Conservation (phyloP, 2,329 filamentous ascomycete species). For the Daldinia sp. region DNA sequence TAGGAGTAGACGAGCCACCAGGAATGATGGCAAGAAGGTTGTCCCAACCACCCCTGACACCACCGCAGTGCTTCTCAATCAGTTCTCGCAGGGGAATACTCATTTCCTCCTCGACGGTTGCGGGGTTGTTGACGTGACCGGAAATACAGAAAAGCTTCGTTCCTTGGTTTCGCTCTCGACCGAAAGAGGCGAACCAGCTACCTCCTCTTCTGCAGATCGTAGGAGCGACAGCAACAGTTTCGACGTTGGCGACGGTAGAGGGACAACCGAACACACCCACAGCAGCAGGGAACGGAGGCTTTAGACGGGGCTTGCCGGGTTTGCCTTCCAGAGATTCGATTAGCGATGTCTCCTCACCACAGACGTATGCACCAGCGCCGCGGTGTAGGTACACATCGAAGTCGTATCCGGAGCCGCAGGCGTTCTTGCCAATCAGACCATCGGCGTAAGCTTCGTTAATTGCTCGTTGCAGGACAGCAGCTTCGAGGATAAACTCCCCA, state of each 20-base stretch:
- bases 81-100: slow-evolving; percentile 95
- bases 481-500: slow-evolving; percentile 97
- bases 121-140: slow-evolving; percentile 98
- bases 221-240: slow-evolving; percentile 94
- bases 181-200: slow-evolving; percentile 93
- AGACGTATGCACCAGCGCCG: slow-evolving; percentile 97
- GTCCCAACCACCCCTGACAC: slow-evolving; percentile 96
- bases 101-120: slow-evolving; percentile 99
- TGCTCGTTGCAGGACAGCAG: slow-evolving; percentile 89
- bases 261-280: slow-evolving; percentile 98
- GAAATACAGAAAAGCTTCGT: slow-evolving; percentile 99
- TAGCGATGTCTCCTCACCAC: slow-evolving; percentile 96
- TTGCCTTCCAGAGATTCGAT: slow-evolving; percentile 99
- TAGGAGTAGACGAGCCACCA: slow-evolving; percentile 95
- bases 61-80: slow-evolving; percentile 98
- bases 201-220: slow-evolving; percentile 95
- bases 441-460: slow-evolving; percentile 98
- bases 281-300: slow-evolving; percentile 97
- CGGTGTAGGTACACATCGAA: slow-evolving; percentile 98
- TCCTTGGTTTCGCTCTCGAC: slow-evolving; percentile 94
- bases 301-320: slow-evolving; percentile 96
- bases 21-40: slow-evolving; percentile 96
- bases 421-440: slow-evolving; percentile 97
- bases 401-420: slow-evolving; percentile 95
- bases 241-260: slow-evolving; percentile 97